phyloP scores from a whole-genome alignment of 257 asterid species.

The Fraxinus excelsior region DNA sequence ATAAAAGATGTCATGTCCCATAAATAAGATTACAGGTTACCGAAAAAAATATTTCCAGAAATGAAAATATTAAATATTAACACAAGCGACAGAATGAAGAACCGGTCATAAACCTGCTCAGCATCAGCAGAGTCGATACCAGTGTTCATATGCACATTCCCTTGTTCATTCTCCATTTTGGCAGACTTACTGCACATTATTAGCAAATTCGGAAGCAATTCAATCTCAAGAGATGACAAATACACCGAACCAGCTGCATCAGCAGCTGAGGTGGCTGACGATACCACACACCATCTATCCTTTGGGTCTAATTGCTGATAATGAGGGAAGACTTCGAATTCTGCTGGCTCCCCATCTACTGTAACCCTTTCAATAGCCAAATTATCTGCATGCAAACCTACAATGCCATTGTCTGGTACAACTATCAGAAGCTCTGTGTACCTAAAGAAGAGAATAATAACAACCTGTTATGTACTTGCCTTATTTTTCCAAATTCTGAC shows the following conservation, averaged over 20 bases:
- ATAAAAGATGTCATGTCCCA: conserved; percentile 8
- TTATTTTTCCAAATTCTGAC: neutral
- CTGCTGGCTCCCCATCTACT: conserved; percentile 92
- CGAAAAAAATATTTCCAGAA: conserved; percentile 7
- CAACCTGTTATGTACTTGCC: neutral
- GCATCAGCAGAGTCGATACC: conserved; percentile 53
- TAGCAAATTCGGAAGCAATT: conserved; percentile 87
- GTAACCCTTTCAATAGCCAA: conserved; percentile 88
- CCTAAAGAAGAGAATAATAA: conserved; percentile 45
- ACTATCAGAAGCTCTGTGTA: conserved; percentile 89
- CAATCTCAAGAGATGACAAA: conserved; percentile 82
- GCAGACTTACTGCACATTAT: conserved; percentile 80
- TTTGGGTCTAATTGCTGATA: conserved; percentile 74
- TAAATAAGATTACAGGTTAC: conserved; percentile 12
- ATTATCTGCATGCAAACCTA: conserved; percentile 96
- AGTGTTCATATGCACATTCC: conserved; percentile 41
- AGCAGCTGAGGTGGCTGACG: conserved; percentile 92
- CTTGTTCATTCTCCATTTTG: conserved; percentile 48
- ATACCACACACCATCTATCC: conserved; percentile 98
- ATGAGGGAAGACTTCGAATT: conserved; percentile 91
- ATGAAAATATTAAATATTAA: neutral
- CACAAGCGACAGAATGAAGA: conserved; percentile 17
- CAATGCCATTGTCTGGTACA: conserved; percentile 90
- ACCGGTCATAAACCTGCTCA: conserved; percentile 46
- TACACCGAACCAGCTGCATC: conserved; percentile 97